Conservation (phyloP, 164 flowering plant genomes). For the Tetrastigma voinierianum region DNA sequence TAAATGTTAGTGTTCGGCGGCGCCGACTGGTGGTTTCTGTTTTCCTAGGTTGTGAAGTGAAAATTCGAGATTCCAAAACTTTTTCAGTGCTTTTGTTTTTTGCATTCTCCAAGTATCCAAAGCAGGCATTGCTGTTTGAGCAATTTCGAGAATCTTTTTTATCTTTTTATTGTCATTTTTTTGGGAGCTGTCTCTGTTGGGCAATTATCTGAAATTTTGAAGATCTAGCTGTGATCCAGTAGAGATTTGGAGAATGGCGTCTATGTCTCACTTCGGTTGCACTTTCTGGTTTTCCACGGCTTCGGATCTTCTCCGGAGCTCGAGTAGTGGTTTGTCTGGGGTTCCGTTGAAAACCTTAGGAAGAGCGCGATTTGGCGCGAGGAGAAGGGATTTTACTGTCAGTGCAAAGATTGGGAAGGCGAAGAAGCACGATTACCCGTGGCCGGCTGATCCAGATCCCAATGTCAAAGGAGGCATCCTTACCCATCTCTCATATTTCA, state of each 20-base stretch:
- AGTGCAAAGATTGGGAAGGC: slow-evolving; percentile 63
- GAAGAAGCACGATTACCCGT: slow-evolving; percentile 79
- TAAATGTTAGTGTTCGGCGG: neutral
- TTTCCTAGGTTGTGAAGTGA: neutral
- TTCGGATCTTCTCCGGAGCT: slow-evolving; percentile 70
- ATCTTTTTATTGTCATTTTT: neutral
- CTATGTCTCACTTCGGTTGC: slow-evolving; percentile 37
- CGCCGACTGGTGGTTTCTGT: neutral
- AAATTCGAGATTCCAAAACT: neutral
- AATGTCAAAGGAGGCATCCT: slow-evolving; percentile 78
- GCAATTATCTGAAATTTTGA: neutral
- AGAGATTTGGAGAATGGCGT: slow-evolving; percentile 45
- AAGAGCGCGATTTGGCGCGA: slow-evolving; percentile 30
- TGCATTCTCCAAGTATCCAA: neutral
- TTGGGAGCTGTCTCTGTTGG: neutral
- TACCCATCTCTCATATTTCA: slow-evolving; percentile 72
- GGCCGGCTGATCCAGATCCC: slow-evolving; percentile 76
- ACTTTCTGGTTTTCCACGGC: slow-evolving; percentile 42
- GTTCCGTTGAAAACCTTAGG: slow-evolving; percentile 37
- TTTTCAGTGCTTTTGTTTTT: neutral
- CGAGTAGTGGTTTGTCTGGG: slow-evolving; percentile 46
- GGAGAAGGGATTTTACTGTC: slow-evolving; percentile 32
- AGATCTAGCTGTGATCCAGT: neutral
- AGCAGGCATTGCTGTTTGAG: neutral
- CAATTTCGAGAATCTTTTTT: neutral